Percentiles rank a stretch among this genome's conserved stretches.
These are phyloP conservation scores for Fomitopsis pulvina DNA, from an alignment of 768 basidiomycete genomes.

Conservation along the genomic window DNA sequence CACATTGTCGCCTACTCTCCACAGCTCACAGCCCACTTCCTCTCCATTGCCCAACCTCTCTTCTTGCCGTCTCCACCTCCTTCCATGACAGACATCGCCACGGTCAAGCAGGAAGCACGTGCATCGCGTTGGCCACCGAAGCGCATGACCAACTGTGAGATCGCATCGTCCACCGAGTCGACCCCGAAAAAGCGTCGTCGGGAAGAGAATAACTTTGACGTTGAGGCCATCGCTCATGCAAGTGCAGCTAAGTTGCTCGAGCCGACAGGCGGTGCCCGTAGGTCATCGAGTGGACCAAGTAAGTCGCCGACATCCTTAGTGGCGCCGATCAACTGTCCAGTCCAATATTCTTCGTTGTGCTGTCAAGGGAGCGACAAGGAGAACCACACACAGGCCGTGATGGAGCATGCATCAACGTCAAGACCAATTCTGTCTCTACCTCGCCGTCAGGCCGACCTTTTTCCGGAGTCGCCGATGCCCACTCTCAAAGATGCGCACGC, in stretches of 20 bases:
- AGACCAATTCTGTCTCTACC: not conserved
- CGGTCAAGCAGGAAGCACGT: not conserved
- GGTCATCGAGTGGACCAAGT: too few species aligned
- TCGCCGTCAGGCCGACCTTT: not conserved
- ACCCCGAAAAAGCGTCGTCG: not conserved
- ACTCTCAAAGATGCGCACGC: not conserved
- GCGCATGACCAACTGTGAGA: not conserved
- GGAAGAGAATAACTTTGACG: not conserved
- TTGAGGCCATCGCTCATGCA: too few species aligned
- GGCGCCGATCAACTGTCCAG: too few species aligned
- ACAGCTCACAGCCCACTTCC: constrained; percentile 14
- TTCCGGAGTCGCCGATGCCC: not conserved
- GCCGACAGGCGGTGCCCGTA: too few species aligned
- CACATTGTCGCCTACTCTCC: constrained; percentile 9
- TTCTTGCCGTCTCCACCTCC: not conserved
- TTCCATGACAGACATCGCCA: not conserved
- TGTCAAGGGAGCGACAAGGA: not conserved
- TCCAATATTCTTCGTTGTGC: not conserved
- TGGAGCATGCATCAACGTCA: not conserved
- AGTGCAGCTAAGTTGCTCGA: too few species aligned
- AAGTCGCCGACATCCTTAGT: too few species aligned
- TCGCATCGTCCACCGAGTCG: not conserved
- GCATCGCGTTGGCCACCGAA: not conserved
- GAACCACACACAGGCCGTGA: not conserved
- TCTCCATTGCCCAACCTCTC: not conserved